phyloP scores from a whole-genome alignment of 345 rosid species.

The Eutrema yunnanense region DNA sequence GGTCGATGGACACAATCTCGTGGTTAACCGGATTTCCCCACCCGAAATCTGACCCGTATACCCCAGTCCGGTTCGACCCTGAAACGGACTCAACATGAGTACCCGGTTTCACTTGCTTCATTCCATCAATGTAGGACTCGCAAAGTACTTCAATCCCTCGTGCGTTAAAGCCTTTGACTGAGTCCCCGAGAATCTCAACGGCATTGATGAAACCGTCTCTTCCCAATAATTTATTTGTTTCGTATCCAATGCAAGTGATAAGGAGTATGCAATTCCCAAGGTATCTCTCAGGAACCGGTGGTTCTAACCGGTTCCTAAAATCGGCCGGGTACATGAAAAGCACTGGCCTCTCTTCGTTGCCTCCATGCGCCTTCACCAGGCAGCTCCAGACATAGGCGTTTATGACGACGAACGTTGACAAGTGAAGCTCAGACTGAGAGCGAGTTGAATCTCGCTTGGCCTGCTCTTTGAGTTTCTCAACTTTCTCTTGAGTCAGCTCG shows the following conservation, averaged over 20 bases:
- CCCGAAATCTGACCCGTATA: conserved; percentile 18
- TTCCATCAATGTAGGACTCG: neutral
- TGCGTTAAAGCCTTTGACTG: neutral
- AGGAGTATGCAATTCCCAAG: conserved; percentile 27
- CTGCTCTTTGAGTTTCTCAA: conserved; percentile 17
- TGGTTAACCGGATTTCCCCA: conserved; percentile 19
- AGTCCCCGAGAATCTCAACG: neutral
- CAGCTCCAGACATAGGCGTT: conserved; percentile 16
- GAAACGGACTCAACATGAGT: conserved; percentile 7
- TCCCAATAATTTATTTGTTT: neutral
- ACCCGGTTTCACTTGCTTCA: neutral
- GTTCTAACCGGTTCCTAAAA: conserved; percentile 26
- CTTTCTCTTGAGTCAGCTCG: conserved; percentile 5
- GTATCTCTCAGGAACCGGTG: conserved; percentile 19
- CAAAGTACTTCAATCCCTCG: neutral
- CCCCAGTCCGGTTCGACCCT: conserved; percentile 17
- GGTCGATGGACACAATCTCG: conserved; percentile 13
- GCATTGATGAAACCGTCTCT: conserved; percentile 6
- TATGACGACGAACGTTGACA: conserved; percentile 33
- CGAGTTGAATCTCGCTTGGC: neutral
- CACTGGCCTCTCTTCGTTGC: neutral
- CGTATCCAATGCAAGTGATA: neutral
- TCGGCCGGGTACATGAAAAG: conserved; percentile 5
- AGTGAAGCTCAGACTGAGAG: neutral
- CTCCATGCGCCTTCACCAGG: conserved; percentile 18